These are phyloP conservation scores for Sporothrix luriei DNA, from an alignment of 2,329 filamentous ascomycete species.

Conservation along the genomic window DNA sequence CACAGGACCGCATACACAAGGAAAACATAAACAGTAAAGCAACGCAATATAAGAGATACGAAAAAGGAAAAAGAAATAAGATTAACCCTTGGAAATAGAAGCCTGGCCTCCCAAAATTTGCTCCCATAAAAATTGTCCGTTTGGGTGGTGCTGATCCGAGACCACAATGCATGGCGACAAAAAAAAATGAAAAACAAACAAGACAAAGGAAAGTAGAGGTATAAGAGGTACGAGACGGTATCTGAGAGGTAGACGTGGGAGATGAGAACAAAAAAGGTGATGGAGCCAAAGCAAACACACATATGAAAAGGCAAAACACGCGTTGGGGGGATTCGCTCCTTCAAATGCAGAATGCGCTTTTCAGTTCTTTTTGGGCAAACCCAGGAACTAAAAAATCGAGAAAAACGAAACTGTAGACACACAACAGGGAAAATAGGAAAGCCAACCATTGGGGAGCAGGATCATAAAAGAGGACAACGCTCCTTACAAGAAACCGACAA, in stretches of 20 bases:
- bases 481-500: background rate
- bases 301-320: slow-evolving; percentile 9
- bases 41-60: slow-evolving; percentile 12
- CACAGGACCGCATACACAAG: background rate
- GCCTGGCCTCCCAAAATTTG: slow-evolving; percentile 27
- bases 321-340: slow-evolving; percentile 31
- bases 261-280: background rate
- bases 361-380: slow-evolving; percentile 23
- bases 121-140: slow-evolving; percentile 28
- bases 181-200: background rate
- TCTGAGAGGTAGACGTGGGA: background rate
- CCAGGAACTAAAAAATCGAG: slow-evolving; percentile 27
- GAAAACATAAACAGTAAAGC: background rate
- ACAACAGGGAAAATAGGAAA: slow-evolving; percentile 10
- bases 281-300: slow-evolving; percentile 16
- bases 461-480: slow-evolving; percentile 34
- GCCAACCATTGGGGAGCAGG: slow-evolving; percentile 23
- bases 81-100: slow-evolving; percentile 25
- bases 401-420: slow-evolving; percentile 26
- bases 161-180: slow-evolving; percentile 27
- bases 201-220: background rate
- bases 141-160: slow-evolving; percentile 29
- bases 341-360: slow-evolving; percentile 29
- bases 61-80: background rate
- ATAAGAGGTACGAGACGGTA: background rate